Base-by-base conservation (phyloP, 2,329 filamentous ascomycete genomes). In the Fusarium liriodendri region DNA sequence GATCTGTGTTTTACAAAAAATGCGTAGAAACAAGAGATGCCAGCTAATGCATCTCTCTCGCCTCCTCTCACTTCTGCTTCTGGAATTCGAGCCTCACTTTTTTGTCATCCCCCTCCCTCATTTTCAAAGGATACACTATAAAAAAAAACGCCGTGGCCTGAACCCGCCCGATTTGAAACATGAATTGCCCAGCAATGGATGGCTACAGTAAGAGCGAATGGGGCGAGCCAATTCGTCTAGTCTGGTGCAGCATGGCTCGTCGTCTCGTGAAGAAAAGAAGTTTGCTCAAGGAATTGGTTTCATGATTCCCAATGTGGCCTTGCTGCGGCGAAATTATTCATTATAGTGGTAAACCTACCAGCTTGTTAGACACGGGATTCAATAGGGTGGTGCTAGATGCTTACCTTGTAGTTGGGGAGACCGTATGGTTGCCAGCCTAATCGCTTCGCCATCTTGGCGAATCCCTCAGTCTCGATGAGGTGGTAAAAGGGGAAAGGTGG, bases 391-490 rank as follows among this genome's bases (percentile, higher is more conserved):
- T 6, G 1, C 25, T 10, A 38, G 55, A 27, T 18, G 29, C 90
- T 81, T 85, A 98, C 97, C 88, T 96, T 95, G 85, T 99, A 99
- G 85, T 98, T 98, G 47, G 97, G 97, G 79, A 98, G 85, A n/a
- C 97, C 97, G 76, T 89, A 95, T 67, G 94, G 90, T 71, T 92
- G 88, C 92, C 95, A 98, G 58, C 95, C 95, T 79, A 99, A 83
- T 74, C 97, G 88, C 82, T 90, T 93, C 14, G 95, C 95, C 97
- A 99, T 99, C 85, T 96, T 98, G 20, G 97, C 95, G 80, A 99
- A 99, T 0, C 97, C 97, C 80, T 99, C 97, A 0, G 97, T 98
- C 87, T 99, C 97, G 70, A 99, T 97, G 70, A 99, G 87, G 83
- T 99, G 93, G 81, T 98, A 98, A 81, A 99, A 99, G 4, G 96